Base-by-base conservation (phyloP, 2,329 filamentous ascomycete species). In the Dactylellina parvicollis region DNA sequence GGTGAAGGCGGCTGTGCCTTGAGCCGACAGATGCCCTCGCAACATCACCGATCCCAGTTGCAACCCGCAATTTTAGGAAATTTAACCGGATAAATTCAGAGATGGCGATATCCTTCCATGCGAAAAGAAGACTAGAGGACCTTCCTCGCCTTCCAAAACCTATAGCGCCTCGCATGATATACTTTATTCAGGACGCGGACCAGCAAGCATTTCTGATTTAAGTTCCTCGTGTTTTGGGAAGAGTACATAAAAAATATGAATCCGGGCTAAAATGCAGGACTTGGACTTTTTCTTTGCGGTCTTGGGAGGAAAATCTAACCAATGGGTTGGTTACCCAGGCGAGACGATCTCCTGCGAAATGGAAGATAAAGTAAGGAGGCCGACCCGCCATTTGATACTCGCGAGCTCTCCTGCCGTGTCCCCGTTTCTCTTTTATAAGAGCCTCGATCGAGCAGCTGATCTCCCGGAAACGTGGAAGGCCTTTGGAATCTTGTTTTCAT, bases 291-390 rank as follows among this genome's bases (percentile, higher is more conserved):
- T 34, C 47, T 52, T 57, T 36, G 55, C 28, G 50, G 34, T 47
- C 59, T 50, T 64, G 57, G 44, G 49, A 36, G 40, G 28, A 49
- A 2, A 44, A 32, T 18, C 16, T 40, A 59, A n/a, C 59, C 59
- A 64, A 64, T 64, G 42, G 52, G 50, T 59, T 64, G 42, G 38
- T 34, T 49, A 61, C 49, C 49, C 65, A 42, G 56, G 56, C 65
- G 49, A 70, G 65, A 44, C 55, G 38, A 40, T 22, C 47, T 54
- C 47, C 16, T 30, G 16, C 22, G 36, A 24, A 40, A 22, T 36
- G 44, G 38, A 54, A 60, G 26, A 54, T 55, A 73, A 73, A 73
- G 59, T 54, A 65, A 73, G 67, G 67, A 64, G 67, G 20, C 47
- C 16, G 60, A 16, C 52, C 55, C 59, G 40, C 44, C 32, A 38